Conservation (phyloP, 805 yeast species). For the Candida odintsovae region DNA sequence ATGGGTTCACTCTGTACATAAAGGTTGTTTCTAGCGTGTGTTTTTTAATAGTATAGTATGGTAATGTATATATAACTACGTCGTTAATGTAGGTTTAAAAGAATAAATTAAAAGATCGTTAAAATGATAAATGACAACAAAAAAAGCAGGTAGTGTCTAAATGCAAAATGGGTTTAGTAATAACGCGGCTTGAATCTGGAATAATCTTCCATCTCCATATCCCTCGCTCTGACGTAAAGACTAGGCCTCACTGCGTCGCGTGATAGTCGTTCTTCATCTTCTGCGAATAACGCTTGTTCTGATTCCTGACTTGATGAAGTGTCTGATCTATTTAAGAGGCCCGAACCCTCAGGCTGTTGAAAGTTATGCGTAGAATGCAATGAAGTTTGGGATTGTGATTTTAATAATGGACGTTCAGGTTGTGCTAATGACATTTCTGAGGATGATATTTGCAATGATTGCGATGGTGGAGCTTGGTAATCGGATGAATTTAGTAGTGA, state of each 20-base stretch:
- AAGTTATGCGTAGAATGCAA: neutral
- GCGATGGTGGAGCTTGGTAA: neutral
- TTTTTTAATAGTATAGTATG: neutral
- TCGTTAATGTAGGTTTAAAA: no score
- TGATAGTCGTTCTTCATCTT: conserved; percentile 1
- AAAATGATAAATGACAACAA: neutral
- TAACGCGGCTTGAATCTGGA: conserved; percentile 4
- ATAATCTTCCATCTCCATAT: conserved; percentile 23
- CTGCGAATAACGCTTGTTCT: neutral
- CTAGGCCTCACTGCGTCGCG: conserved; percentile 15
- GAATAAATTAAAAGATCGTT: neutral
- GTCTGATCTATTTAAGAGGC: neutral
- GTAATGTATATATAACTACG: neutral
- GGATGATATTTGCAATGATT: neutral
- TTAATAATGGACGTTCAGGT: neutral
- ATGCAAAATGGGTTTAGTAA: neutral
- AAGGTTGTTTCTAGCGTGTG: neutral
- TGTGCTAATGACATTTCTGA: neutral
- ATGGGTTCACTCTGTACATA: neutral
- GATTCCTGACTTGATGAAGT: neutral
- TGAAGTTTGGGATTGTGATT: neutral
- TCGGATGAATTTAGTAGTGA: neutral
- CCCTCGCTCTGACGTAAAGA: conserved; percentile 15
- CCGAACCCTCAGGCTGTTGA: neutral
- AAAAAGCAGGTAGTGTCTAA: neutral